Evolutionary conservation across 192 early-diverging fungal species (phyloP), one percentile per base, ranked within the genome.

Genomic region (Podila minutissima): DNA sequence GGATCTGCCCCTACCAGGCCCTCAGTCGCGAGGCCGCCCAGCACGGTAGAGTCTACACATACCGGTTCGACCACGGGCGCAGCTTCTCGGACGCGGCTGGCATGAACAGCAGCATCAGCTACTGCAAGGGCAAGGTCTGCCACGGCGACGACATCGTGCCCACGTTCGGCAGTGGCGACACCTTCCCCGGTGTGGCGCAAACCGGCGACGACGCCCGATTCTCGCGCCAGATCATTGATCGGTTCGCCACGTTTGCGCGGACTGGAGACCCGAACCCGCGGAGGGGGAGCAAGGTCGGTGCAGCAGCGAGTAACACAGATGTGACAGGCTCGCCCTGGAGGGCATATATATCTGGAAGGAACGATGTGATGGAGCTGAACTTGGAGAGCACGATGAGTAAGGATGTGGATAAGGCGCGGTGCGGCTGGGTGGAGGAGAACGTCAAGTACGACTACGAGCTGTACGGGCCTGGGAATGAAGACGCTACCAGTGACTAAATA

Each of bases 211-310:
- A 63, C 32, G 60, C 61, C 22, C 49, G 69, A 50, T 64, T 64
- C 62, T 53, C 69, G 32, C 69, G 61, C 0, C 69, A 71, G 49
- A 24, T 72, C 11, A 72, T 72, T 63, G 70, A 72, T 24, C 51
- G 70, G 13, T 53, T 62, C 8, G 17, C 69, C 5, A 71, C 61
- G 0, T 71, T 71, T 64, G 61, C 61, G 10, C 29, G 49, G 61
- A 71, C 69, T 17, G 61, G 61, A 0, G 31, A 57, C 20, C 69
- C 61, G 5, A 71, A 71, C 11, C 61, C 61, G 8, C 26, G 15
- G 6, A 38, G 41, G 29, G 50, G 53, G 4, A n/a, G 15, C 13
- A 15, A 13, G 5, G 9, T 9, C 2, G 48, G 62, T 8, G 17
- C 32, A 3, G 70, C 70, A 8, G 38, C 12, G 3, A 28, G 13